Evolutionary conservation across 768 basidiomycete species (phyloP).

Genomic region (Scleroderma citrinum): DNA sequence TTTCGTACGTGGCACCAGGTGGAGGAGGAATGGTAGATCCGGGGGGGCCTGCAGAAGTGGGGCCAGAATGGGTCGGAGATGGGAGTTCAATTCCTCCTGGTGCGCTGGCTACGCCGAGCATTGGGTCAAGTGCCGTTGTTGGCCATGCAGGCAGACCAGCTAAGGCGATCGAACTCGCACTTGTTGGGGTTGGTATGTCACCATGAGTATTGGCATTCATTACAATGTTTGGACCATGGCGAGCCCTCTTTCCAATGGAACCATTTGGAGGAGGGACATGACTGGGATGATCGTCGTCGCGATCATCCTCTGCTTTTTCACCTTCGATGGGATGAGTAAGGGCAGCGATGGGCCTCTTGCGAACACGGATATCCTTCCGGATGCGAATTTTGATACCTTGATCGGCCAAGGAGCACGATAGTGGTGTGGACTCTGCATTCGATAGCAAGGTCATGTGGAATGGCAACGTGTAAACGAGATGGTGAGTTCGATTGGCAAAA

Average conservation of each 20-base stretch:
- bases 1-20: slow-evolving; percentile 8
- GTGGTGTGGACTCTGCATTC: slow-evolving; percentile 70
- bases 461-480: neutral
- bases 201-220: slow-evolving; percentile 9
- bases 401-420: slow-evolving; percentile 89
- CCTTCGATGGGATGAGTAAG: slow-evolving; percentile 17
- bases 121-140: slow-evolving; percentile 25
- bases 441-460: slow-evolving; percentile 1
- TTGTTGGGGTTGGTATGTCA: slow-evolving; percentile 11
- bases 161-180: slow-evolving; percentile 16
- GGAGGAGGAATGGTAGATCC: too few species aligned
- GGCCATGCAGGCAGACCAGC: slow-evolving; percentile 30
- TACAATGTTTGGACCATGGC: slow-evolving; percentile 23
- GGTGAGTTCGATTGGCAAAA: too few species aligned
- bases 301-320: slow-evolving; percentile 23
- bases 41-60: slow-evolving; percentile 8
- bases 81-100: slow-evolving; percentile 29
- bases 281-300: slow-evolving; percentile 14
- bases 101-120: slow-evolving; percentile 28
- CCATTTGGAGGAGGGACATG: slow-evolving; percentile 4
- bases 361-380: slow-evolving; percentile 82
- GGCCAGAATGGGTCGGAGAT: neutral
- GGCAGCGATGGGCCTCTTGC: slow-evolving; percentile 56
- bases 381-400: slow-evolving; percentile 96
- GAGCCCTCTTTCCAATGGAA: slow-evolving; percentile 18